Evolutionary conservation across 1,139 yeast genomes (phyloP).

Genomic region (Sugiyamaella neomexicana): DNA sequence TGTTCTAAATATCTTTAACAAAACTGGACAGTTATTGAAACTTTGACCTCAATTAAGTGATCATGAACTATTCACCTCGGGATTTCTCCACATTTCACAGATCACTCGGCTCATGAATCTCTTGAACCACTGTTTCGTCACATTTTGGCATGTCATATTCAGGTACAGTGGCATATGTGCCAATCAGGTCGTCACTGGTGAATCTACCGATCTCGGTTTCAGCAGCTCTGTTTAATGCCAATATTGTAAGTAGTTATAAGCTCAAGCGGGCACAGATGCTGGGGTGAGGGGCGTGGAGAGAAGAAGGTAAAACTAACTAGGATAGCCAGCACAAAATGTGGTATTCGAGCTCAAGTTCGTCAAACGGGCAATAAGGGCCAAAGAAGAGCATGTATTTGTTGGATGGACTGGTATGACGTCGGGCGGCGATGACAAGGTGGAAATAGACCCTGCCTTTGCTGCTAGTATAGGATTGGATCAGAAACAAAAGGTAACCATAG

Average conservation of each 20-base stretch:
- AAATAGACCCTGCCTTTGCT: conserved; percentile 60
- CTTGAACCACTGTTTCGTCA: no score
- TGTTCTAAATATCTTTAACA: no score
- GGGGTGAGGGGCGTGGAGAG: no score
- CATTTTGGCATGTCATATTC: conserved; percentile 15
- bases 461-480: conserved; percentile 47
- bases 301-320: no score
- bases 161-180: conserved; percentile 17
- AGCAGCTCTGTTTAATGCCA: conserved; percentile 52
- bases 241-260: conserved; percentile 43
- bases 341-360: conserved; percentile 51
- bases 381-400: conserved; percentile 46
- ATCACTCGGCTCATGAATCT: no score
- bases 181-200: conserved; percentile 46
- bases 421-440: conserved; percentile 36
- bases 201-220: conserved; percentile 58
- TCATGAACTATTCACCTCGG: no score
- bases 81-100: no score
- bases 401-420: conserved; percentile 82
- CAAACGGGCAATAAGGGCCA: conserved; percentile 36
- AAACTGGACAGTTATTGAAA: no score
- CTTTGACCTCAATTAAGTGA: no score
- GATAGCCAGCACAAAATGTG: conserved; percentile 55
- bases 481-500: conserved; percentile 45
- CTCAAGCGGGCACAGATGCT: background rate